Base-by-base conservation (phyloP, 441 rosid species). In the Dalechampia spathulata region DNA sequence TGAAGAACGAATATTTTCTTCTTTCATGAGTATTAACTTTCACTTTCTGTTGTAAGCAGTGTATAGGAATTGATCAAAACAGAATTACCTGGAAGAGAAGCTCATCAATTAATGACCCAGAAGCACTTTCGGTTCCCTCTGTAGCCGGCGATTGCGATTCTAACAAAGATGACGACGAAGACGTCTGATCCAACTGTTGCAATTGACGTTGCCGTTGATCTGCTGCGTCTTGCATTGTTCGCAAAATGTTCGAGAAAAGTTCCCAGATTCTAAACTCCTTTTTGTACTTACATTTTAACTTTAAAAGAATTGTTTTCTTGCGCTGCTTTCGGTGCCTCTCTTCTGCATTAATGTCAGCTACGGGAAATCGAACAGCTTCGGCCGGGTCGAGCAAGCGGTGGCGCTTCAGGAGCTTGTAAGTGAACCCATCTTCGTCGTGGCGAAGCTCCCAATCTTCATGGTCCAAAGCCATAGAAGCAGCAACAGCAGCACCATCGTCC, bases 391-490 rank as follows among this genome's bases (percentile, higher is more conserved):
- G 60, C 32, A 70, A 67, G 40, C 72, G 75, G 54, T 77, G 84
- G 63, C 77, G 84, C 65, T 67, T 67, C 59, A 91, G 83, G 52
- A 71, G 61, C 72, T 83, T 82, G 82, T 84, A 78, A 48, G 85
- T 70, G 81, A 91, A 88, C 16, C 95, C 96, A 42, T 86, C 85
- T 55, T 81, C 85, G 64, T 86, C 87, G 69, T 79, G 79, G 71
- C 72, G 71, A 58, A 83, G 77, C 64, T 79, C 93, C 93, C 95
- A 91, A 25, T 78, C 89, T 49, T 75, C 84, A 26, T 69, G 44
- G 2, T 54, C 57, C 48, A 41, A 16, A 41, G 68, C 53, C 11
- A 20, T 37, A 11, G 13, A 54, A 41, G 63, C 21, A 22, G 64
- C 17, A 3, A 51, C 40, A 15, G 27, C n/a, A n/a, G n/a, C n/a